Percentiles rank a stretch among this genome's conserved stretches.
Conservation (phyloP, 768 basidiomycete species). For the Russula olivacea region DNA sequence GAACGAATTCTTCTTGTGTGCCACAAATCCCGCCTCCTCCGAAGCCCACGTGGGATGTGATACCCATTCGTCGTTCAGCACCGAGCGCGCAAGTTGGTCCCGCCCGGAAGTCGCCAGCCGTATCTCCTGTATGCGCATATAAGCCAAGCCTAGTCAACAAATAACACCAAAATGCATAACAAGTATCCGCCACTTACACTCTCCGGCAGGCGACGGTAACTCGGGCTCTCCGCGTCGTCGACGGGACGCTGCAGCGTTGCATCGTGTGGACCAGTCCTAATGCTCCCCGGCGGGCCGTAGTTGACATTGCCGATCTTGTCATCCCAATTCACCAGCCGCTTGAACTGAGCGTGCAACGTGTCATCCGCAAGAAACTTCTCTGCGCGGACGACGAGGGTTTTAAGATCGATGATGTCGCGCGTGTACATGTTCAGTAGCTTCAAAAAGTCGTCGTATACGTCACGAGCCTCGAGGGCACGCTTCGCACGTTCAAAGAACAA, state of each 20-base stretch:
- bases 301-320: constrained; percentile 54
- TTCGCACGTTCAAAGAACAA: constrained; percentile 94
- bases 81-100: constrained; percentile 89
- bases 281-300: constrained; percentile 71
- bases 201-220: constrained; percentile 84
- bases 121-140: constrained; percentile 55
- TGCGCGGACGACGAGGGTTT: constrained; percentile 76
- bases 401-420: constrained; percentile 84
- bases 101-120: constrained; percentile 89
- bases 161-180: constrained; percentile 11
- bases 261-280: constrained; percentile 70
- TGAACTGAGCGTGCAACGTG: constrained; percentile 78
- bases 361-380: constrained; percentile 75
- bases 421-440: constrained; percentile 89
- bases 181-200: constrained; percentile 52
- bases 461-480: constrained; percentile 65
- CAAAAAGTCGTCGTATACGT: constrained; percentile 88
- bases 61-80: constrained; percentile 97
- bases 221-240: constrained; percentile 85
- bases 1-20: constrained; percentile 94
- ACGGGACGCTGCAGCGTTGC: constrained; percentile 71
- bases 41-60: constrained; percentile 98
- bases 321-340: constrained; percentile 78
- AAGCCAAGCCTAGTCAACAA: neutral
- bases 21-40: constrained; percentile 88